Conservation (phyloP, 2,329 filamentous ascomycete species). For the Fusarium anthophilum region DNA sequence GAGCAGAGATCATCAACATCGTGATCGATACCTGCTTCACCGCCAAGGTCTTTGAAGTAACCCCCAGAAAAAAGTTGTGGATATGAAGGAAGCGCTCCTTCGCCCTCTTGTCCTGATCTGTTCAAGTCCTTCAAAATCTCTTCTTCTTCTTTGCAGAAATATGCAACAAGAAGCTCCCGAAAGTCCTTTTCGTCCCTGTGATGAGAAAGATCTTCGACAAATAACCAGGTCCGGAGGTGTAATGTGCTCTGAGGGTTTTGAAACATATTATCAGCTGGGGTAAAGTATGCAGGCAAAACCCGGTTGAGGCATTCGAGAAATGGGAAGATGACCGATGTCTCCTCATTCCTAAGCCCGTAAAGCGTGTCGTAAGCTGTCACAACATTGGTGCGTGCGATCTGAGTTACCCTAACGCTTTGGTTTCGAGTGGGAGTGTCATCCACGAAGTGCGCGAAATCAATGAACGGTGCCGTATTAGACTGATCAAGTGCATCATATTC, state of each 20-base stretch:
- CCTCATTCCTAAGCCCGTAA: slow-evolving; percentile 8
- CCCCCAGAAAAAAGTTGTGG: slow-evolving; percentile 30
- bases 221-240: slow-evolving; percentile 49
- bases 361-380: slow-evolving; percentile 47
- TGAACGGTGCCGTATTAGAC: slow-evolving; percentile 34
- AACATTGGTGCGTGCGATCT: slow-evolving; percentile 49
- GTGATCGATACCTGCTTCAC: slow-evolving; percentile 8
- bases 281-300: slow-evolving; percentile 45
- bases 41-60: slow-evolving; percentile 42
- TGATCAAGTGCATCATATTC: slow-evolving; percentile 36
- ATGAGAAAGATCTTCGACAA: slow-evolving; percentile 44
- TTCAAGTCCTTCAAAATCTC: not conserved
- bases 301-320: slow-evolving; percentile 47
- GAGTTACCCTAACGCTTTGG: not conserved
- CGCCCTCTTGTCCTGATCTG: not conserved
- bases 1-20: slow-evolving; percentile 33
- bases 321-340: slow-evolving; percentile 25
- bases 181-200: slow-evolving; percentile 12
- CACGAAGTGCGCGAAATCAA: slow-evolving; percentile 40
- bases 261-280: slow-evolving; percentile 20
- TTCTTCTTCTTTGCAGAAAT: slow-evolving; percentile 43
- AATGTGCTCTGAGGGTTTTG: slow-evolving; percentile 43
- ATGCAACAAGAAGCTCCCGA: slow-evolving; percentile 37
- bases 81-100: not conserved
- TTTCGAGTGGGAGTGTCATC: not conserved